A percentile compares a stretch with the other conserved stretches of the same genome.
Evolutionary conservation across 164 flowering plant genomes (phyloP).

Genomic region (Vitis rupestris): DNA sequence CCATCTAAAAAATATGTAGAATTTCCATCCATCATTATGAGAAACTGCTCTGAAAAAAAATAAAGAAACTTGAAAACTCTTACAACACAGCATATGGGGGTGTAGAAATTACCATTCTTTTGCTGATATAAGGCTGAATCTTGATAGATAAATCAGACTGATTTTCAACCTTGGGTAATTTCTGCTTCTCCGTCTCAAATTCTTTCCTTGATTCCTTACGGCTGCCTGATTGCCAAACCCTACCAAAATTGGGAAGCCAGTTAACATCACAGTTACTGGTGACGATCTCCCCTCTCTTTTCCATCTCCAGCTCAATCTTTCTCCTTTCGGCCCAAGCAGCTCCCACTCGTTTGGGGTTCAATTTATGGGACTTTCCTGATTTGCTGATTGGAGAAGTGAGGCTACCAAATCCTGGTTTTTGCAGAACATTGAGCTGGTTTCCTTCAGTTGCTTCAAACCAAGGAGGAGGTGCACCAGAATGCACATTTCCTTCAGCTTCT

Average conservation of each 20-base stretch:
- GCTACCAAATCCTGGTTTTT: constrained; percentile 11
- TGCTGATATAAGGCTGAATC: constrained; percentile 81
- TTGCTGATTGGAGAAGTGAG: constrained; percentile 18
- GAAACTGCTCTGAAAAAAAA: background rate
- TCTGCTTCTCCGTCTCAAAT: constrained; percentile 63
- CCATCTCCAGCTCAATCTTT: constrained; percentile 80
- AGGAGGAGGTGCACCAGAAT: constrained; percentile 93
- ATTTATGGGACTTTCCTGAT: constrained; percentile 42
- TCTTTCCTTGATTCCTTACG: constrained; percentile 91
- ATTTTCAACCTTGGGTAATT: constrained; percentile 26
- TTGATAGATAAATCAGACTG: constrained; percentile 32
- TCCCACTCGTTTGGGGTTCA: constrained; percentile 88
- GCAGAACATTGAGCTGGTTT: constrained; percentile 21
- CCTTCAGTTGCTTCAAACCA: constrained; percentile 61
- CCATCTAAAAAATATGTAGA: background rate
- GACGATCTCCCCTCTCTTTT: constrained; percentile 74
- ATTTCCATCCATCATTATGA: background rate
- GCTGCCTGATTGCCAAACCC: constrained; percentile 95
- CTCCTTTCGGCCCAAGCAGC: constrained; percentile 99
- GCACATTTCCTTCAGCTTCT: constrained; percentile 60
- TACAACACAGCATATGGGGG: background rate
- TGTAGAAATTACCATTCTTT: constrained; percentile 59
- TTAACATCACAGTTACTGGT: constrained; percentile 41
- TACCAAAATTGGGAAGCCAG: constrained; percentile 97
- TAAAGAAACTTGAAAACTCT: background rate